Evolutionary conservation across 257 asterid genomes (phyloP).

Genomic region (Nicotiana attenuata): DNA sequence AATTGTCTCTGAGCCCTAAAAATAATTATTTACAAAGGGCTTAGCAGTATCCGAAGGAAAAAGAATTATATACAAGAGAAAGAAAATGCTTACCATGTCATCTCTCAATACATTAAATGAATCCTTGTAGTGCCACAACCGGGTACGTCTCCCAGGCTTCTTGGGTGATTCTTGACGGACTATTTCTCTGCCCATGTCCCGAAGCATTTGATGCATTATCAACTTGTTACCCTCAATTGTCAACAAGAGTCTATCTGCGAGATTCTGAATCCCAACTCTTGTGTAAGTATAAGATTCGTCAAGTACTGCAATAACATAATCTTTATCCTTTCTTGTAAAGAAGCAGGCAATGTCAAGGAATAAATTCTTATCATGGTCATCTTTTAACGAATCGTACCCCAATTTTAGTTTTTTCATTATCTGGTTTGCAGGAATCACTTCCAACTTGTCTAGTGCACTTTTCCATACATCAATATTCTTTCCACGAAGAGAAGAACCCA

Average conservation of each 20-base stretch:
- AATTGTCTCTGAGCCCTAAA: neutral
- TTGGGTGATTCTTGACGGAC: slow-evolving; percentile 2
- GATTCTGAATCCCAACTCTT: slow-evolving; percentile 6
- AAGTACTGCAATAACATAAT: neutral
- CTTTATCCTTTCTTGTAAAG: neutral
- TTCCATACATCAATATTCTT: neutral
- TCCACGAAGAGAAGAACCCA: neutral
- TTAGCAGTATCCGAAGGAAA: neutral
- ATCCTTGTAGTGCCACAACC: neutral
- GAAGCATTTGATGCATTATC: slow-evolving; percentile 8
- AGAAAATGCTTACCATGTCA: neutral
- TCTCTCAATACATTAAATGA: slow-evolving; percentile 3
- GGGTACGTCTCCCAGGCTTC: neutral
- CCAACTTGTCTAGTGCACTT: neutral
- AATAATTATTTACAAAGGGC: neutral
- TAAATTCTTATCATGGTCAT: neutral
- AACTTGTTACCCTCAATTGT: neutral
- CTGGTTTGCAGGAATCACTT: neutral
- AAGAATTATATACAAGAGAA: neutral
- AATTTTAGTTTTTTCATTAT: neutral
- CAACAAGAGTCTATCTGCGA: neutral
- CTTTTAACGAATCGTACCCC: neutral
- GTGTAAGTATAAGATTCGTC: neutral
- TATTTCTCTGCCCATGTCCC: slow-evolving; percentile 7
- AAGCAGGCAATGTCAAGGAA: slow-evolving; percentile 5